These are phyloP conservation scores for Sarocladium oryzae DNA, from an alignment of 2,329 filamentous ascomycete genomes.

Conservation along the genomic window DNA sequence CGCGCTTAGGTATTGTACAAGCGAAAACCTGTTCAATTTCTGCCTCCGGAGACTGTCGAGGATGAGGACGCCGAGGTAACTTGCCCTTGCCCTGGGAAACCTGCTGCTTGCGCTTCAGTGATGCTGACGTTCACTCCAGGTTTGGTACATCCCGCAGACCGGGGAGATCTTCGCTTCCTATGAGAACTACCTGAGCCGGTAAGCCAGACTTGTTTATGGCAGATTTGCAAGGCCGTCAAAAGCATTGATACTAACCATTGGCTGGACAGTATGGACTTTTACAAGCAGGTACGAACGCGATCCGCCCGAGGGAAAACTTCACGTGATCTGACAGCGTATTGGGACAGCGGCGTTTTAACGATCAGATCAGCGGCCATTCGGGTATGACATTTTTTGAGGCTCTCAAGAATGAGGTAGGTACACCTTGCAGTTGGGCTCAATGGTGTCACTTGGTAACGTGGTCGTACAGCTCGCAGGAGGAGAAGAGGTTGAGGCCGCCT, in stretches of 20 bases:
- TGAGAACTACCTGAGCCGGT: slow-evolving; percentile 81
- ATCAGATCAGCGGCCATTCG: slow-evolving; percentile 91
- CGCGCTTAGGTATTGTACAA: slow-evolving; percentile 78
- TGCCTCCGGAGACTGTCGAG: slow-evolving; percentile 63
- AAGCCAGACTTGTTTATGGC: slow-evolving; percentile 27
- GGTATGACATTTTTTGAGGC: slow-evolving; percentile 90
- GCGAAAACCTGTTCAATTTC: slow-evolving; percentile 84
- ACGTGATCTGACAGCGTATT: slow-evolving; percentile 1
- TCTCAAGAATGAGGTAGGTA: slow-evolving; percentile 67
- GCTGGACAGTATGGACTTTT: slow-evolving; percentile 75
- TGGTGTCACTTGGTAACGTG: background rate
- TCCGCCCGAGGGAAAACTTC: background rate
- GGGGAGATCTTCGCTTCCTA: slow-evolving; percentile 86
- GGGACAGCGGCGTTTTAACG: slow-evolving; percentile 76
- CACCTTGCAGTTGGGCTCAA: background rate
- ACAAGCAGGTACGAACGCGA: slow-evolving; percentile 63
- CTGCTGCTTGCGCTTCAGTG: too few species aligned
- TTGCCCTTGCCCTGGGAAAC: background rate
- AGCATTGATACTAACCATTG: too few species aligned
- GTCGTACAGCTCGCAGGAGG: slow-evolving; percentile 62
- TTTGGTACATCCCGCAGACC: slow-evolving; percentile 87
- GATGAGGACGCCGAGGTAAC: slow-evolving; percentile 78
- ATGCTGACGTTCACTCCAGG: slow-evolving; percentile 40
- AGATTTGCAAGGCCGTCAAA: background rate
- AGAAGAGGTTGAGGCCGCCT: slow-evolving; percentile 82